A percentile compares a stretch with the other conserved stretches of the same genome.
phyloP scores from a whole-genome alignment of 2,329 filamentous ascomycete species.

The Colletotrichum cordylinicola region DNA sequence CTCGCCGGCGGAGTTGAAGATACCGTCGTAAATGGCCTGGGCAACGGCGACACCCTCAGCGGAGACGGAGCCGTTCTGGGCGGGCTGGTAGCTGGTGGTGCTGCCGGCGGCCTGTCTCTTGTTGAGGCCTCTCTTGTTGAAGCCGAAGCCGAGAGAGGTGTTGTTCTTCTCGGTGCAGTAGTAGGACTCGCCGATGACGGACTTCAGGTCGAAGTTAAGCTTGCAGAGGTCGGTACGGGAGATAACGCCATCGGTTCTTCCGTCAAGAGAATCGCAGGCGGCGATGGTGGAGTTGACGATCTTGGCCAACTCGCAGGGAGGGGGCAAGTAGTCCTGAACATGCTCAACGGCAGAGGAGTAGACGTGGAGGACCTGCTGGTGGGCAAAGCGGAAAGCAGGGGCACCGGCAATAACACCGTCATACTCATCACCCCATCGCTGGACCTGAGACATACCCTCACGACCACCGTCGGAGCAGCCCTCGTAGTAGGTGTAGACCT shows the following conservation, averaged over 20 bases:
- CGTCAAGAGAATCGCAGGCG: slow-evolving; percentile 60
- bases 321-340: slow-evolving; percentile 39
- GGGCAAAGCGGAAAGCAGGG: slow-evolving; percentile 47
- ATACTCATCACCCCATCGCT: slow-evolving; percentile 43
- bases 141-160: slow-evolving; percentile 27
- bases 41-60: slow-evolving; percentile 37
- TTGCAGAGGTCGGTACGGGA: slow-evolving; percentile 39
- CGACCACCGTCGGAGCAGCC: slow-evolving; percentile 54
- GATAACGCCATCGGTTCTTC: slow-evolving; percentile 44
- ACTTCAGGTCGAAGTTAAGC: slow-evolving; percentile 36
- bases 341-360: slow-evolving; percentile 43
- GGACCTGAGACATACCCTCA: slow-evolving; percentile 52
- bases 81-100: slow-evolving; percentile 26
- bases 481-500: slow-evolving; percentile 57
- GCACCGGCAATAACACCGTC: slow-evolving; percentile 52
- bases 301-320: slow-evolving; percentile 51
- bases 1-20: slow-evolving; percentile 36
- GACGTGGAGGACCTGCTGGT: slow-evolving; percentile 51
- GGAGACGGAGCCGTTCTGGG: slow-evolving; percentile 40
- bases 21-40: slow-evolving; percentile 37
- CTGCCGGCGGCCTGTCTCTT: slow-evolving; percentile 25
- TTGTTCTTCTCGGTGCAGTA: slow-evolving; percentile 29
- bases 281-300: slow-evolving; percentile 60
- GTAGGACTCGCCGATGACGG: slow-evolving; percentile 36
- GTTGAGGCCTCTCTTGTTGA: slow-evolving; percentile 23